A percentile compares a stretch with the other conserved stretches of the same genome.
Evolutionary conservation across 352 stramenopile species (phyloP).

Genomic region (Phytophthora foliorum): DNA sequence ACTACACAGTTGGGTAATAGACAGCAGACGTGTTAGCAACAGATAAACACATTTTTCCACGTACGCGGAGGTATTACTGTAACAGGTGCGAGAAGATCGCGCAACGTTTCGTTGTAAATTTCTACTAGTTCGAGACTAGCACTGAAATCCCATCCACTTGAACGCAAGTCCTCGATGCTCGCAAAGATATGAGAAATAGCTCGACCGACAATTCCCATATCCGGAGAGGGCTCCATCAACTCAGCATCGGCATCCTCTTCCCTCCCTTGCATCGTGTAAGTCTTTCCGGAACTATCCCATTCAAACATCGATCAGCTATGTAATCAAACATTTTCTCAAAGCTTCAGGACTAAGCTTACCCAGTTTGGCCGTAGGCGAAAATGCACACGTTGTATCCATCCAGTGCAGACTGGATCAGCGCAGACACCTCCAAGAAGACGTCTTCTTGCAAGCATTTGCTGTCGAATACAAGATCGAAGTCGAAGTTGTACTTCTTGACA

Average conservation of each 20-base stretch:
- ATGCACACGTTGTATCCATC: constrained; percentile 98
- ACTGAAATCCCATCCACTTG: constrained; percentile 79
- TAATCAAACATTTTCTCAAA: neutral
- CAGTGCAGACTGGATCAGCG: constrained; percentile 94
- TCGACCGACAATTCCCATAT: constrained; percentile 87
- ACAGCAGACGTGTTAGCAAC: constrained; percentile 5
- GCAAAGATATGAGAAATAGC: constrained; percentile 85
- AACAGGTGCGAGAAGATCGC: constrained; percentile 90
- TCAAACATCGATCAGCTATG: constrained; percentile 1
- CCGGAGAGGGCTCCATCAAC: constrained; percentile 49
- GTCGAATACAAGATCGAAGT: constrained; percentile 98
- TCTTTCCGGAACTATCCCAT: constrained; percentile 79
- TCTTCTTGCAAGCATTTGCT: constrained; percentile 94
- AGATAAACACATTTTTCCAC: neutral
- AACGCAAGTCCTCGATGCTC: constrained; percentile 63
- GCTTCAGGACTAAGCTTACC: constrained; percentile 41
- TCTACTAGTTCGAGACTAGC: constrained; percentile 93
- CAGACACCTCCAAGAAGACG: constrained; percentile 97
- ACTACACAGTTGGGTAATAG: constrained; percentile 34
- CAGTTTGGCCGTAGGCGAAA: constrained; percentile 94
- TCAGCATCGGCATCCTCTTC: constrained; percentile 48
- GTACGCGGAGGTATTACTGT: constrained; percentile 45
- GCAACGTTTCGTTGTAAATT: constrained; percentile 98
- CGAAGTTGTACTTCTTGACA: constrained; percentile 94
- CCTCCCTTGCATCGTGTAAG: constrained; percentile 89